phyloP scores from a whole-genome alignment of 2,329 filamentous ascomycete genomes.

The Pestalotiopsis sp. region DNA sequence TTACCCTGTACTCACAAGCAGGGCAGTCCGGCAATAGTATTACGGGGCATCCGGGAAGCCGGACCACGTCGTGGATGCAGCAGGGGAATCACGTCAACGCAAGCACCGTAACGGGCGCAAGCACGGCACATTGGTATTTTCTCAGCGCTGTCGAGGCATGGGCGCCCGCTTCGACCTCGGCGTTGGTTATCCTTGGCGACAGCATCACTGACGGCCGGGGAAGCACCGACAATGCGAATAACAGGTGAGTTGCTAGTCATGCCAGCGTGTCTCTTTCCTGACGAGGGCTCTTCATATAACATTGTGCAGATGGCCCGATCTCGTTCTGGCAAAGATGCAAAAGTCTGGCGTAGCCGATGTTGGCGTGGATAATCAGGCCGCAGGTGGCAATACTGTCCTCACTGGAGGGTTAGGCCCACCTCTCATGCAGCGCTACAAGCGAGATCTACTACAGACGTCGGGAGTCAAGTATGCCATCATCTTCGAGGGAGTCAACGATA shows the following conservation, averaged over 20 bases:
- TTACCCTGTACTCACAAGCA: slow-evolving; percentile 59
- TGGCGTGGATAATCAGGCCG: slow-evolving; percentile 65
- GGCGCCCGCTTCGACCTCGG: slow-evolving; percentile 43
- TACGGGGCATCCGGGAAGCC: slow-evolving; percentile 66
- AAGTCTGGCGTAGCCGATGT: slow-evolving; percentile 49
- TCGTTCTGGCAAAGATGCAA: slow-evolving; percentile 55
- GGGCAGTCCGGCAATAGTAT: slow-evolving; percentile 61
- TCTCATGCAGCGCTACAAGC: slow-evolving; percentile 60
- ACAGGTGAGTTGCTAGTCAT: slow-evolving; percentile 41
- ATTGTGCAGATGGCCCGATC: slow-evolving; percentile 54
- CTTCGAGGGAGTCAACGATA: slow-evolving; percentile 73
- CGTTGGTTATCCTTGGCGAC: slow-evolving; percentile 62
- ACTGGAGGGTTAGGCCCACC: slow-evolving; percentile 65
- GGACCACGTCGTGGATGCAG: slow-evolving; percentile 63
- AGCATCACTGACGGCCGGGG: slow-evolving; percentile 70
- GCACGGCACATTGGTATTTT: slow-evolving; percentile 57
- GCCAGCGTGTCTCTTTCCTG: background rate
- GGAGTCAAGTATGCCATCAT: slow-evolving; percentile 64
- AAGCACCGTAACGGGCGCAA: slow-evolving; percentile 44
- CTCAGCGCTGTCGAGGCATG: slow-evolving; percentile 62
- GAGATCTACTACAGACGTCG: slow-evolving; percentile 63
- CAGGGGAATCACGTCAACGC: slow-evolving; percentile 58
- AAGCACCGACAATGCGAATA: slow-evolving; percentile 62
- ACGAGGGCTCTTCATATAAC: slow-evolving; percentile 7
- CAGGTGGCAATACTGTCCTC: slow-evolving; percentile 69